Conservation (phyloP, 1,284 basidiomycete species). For the Trichosporon sp. region DNA sequence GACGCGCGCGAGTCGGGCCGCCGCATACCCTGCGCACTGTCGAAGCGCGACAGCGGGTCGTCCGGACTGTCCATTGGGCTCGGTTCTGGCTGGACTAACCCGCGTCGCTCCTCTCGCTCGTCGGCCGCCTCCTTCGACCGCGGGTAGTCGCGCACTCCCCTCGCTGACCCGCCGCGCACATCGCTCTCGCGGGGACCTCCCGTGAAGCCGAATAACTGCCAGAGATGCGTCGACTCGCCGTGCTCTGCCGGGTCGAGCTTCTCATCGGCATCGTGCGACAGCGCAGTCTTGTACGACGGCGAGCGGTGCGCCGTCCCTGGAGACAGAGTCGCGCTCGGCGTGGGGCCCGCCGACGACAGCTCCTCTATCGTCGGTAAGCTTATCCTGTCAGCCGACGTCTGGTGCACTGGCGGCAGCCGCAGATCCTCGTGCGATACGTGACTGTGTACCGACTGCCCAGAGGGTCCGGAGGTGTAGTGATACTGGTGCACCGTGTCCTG, state of each 20-base stretch:
- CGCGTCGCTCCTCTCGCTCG: constrained; percentile 34
- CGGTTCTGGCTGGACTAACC: constrained; percentile 20
- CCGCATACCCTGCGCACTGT: too few species aligned
- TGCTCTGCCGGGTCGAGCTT: background rate
- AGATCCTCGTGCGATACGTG: constrained; percentile 22
- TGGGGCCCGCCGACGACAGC: constrained; percentile 17
- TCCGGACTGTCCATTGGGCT: constrained; percentile 1
- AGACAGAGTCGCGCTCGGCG: background rate
- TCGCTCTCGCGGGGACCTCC: background rate
- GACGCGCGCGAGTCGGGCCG: background rate
- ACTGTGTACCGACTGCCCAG: constrained; percentile 25
- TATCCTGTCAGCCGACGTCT: background rate
- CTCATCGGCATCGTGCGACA: background rate
- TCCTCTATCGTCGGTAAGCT: constrained; percentile 16
- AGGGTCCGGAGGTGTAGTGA: constrained; percentile 35
- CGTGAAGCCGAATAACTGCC: background rate
- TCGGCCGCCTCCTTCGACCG: constrained; percentile 22
- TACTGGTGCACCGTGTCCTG: constrained; percentile 46
- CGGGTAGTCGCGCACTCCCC: constrained; percentile 36
- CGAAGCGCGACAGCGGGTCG: background rate
- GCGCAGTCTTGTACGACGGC: background rate
- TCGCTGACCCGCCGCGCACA: constrained; percentile 24
- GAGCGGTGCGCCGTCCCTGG: background rate
- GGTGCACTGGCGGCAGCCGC: background rate
- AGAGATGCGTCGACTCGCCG: background rate